A percentile compares a stretch with the other conserved stretches of the same genome.
Evolutionary conservation across 2,329 filamentous ascomycete genomes (phyloP).

Genomic region (Paracorniculantispora psalliotae): DNA sequence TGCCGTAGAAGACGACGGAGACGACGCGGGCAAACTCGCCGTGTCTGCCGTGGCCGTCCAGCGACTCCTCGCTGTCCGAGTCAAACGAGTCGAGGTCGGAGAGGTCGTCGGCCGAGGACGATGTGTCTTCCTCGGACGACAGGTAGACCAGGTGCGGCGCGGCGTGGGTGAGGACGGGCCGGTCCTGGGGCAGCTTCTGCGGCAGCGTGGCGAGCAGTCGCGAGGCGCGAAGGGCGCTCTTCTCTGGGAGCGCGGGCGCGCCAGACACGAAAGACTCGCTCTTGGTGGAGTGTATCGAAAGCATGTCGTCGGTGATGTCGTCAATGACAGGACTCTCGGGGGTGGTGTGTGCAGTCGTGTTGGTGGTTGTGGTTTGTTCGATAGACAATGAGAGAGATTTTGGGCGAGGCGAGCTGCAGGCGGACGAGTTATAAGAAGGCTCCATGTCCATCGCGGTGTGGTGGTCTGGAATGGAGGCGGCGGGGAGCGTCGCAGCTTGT

Average conservation of each 20-base stretch:
- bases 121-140: slow-evolving; percentile 61
- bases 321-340: background rate
- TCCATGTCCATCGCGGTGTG: background rate
- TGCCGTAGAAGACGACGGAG: slow-evolving; percentile 55
- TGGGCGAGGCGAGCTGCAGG: slow-evolving; percentile 3
- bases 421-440: slow-evolving; percentile 8
- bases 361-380: background rate
- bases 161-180: slow-evolving; percentile 32
- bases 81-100: slow-evolving; percentile 31
- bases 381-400: background rate
- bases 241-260: slow-evolving; percentile 45
- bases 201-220: slow-evolving; percentile 31
- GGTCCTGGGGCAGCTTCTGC: slow-evolving; percentile 27
- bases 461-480: slow-evolving; percentile 12
- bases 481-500: slow-evolving; percentile 6
- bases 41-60: slow-evolving; percentile 36
- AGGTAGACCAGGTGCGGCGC: slow-evolving; percentile 57
- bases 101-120: slow-evolving; percentile 52
- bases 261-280: slow-evolving; percentile 18
- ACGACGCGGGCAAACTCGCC: slow-evolving; percentile 55
- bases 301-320: slow-evolving; percentile 23
- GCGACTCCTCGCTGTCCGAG: slow-evolving; percentile 34
- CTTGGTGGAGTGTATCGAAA: slow-evolving; percentile 19
- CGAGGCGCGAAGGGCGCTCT: slow-evolving; percentile 46
- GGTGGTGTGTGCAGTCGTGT: background rate